Evolutionary conservation across 805 yeast species (phyloP), one percentile per base, ranked within the genome.

Genomic region (Monosporozyma aerobia): DNA sequence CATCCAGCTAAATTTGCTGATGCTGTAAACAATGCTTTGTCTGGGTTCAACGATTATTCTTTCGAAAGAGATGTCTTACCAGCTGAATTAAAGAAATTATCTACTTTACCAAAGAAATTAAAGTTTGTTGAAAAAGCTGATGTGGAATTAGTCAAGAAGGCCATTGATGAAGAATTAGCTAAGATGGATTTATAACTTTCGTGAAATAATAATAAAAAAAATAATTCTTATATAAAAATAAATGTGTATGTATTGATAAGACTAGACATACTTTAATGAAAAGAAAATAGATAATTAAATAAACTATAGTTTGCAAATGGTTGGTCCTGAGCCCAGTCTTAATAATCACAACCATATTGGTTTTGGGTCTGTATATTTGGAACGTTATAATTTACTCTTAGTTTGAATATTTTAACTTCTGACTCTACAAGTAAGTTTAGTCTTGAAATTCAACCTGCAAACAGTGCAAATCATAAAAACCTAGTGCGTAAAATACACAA

Each of bases 1-100:
- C 99, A 94, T 69, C 99, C 99, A 44, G 99, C 99, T 55, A 94
- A 94, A 73, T 94, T 94, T 65, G 87, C 96, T 27, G 97, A 89
- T 57, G 99, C 96, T 49, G 99, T 94, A 27, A 85, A 90, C 69
- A 73, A 78, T 61, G 89, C 98, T 2, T 76, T 94, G 58, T 66
- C 71, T 47, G 77, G 76, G 1, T 77, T 81, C 56, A 79, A 77
- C 11, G 90, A 81, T 22, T 94, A 94, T 73, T 81, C 90, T 3
- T 94, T 94, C 65, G 96, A 89, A 63, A 76, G 76, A 48, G 89
- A 88, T 59, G 97, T 94, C 22, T 77, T 94, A 52, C 98, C 99
- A 40, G 87, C 77, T 30, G 97, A 89, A 71, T 79, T 94, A 71
- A 85, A 79, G 70, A 79, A 79, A 48, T 79, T 94, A 67, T 73